Conservation (phyloP, 257 asterid genomes). For the Linderniella brevidens region DNA sequence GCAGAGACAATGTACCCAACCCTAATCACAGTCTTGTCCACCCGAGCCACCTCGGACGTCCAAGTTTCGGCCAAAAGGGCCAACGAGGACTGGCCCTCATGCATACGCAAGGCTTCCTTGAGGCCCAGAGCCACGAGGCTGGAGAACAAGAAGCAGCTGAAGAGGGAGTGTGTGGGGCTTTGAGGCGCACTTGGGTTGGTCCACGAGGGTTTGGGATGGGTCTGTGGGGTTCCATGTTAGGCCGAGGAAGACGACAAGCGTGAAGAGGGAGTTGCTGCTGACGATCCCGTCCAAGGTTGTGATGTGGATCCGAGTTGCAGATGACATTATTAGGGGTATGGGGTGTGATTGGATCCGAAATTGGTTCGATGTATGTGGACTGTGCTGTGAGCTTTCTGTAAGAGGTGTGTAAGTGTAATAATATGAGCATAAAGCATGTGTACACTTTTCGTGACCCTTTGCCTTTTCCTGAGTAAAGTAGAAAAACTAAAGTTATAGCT, state of each 20-base stretch:
- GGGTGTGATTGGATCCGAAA: no score
- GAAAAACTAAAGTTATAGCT: no score
- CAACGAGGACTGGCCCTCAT: slow-evolving; percentile 25
- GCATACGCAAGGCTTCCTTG: slow-evolving; percentile 52
- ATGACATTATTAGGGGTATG: no score
- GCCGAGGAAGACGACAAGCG: slow-evolving; percentile 81
- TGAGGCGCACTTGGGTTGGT: slow-evolving; percentile 35
- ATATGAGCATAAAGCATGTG: no score
- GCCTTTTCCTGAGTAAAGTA: no score
- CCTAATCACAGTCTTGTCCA: slow-evolving; percentile 40
- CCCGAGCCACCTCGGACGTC: slow-evolving; percentile 45
- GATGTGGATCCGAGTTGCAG: slow-evolving; percentile 63
- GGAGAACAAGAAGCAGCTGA: slow-evolving; percentile 84
- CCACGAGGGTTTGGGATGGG: slow-evolving; percentile 48
- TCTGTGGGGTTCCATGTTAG: slow-evolving; percentile 87
- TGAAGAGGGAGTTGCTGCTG: slow-evolving; percentile 81
- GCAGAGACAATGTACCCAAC: slow-evolving; percentile 76
- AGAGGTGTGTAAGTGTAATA: no score
- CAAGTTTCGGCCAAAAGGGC: background rate
- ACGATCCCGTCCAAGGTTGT: slow-evolving; percentile 80
- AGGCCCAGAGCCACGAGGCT: slow-evolving; percentile 68
- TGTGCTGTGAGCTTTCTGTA: no score
- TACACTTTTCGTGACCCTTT: no score
- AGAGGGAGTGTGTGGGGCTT: slow-evolving; percentile 40
- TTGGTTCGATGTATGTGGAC: no score